Evolutionary conservation across 148 eudicot genomes (phyloP).

Genomic region (Polygonum maritimum): DNA sequence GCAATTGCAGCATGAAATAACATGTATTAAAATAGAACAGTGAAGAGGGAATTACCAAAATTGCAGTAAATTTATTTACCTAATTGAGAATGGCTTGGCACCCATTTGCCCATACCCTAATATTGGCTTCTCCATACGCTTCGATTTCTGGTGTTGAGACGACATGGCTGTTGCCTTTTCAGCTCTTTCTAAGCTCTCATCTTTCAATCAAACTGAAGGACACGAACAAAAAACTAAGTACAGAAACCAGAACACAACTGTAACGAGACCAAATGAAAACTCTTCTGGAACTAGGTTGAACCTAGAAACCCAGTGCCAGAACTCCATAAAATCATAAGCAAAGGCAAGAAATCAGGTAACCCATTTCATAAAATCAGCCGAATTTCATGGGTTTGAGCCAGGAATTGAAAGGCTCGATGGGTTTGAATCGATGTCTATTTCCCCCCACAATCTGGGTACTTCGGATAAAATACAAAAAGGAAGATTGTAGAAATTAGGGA

Average conservation of each 20-base stretch:
- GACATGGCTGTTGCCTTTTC: not conserved
- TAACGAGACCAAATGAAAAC: not conserved
- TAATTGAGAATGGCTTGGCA: slow-evolving; percentile 19
- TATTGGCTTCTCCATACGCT: not conserved
- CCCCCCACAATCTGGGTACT: not conserved
- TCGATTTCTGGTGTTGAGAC: not conserved
- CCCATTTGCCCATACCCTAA: not conserved
- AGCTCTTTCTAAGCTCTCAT: not conserved
- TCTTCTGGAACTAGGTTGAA: not conserved
- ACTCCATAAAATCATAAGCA: slow-evolving; percentile 1
- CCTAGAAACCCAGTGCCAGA: slow-evolving; percentile 1
- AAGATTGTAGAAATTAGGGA: slow-evolving; percentile 3
- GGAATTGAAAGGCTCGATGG: not conserved
- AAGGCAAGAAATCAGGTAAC: not conserved
- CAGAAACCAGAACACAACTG: not conserved
- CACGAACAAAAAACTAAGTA: not conserved
- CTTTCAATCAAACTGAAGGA: not conserved
- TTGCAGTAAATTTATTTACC: slow-evolving; percentile 2
- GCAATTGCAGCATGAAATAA: not conserved
- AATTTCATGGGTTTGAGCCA: not conserved
- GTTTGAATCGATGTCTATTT: not conserved
- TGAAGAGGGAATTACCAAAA: not conserved
- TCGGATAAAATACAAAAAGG: not conserved
- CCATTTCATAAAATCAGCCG: slow-evolving; percentile 4
- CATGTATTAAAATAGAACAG: not conserved